Conservation (phyloP, 495 filamentous ascomycete species). For the Recurvomyces mirabilis region DNA sequence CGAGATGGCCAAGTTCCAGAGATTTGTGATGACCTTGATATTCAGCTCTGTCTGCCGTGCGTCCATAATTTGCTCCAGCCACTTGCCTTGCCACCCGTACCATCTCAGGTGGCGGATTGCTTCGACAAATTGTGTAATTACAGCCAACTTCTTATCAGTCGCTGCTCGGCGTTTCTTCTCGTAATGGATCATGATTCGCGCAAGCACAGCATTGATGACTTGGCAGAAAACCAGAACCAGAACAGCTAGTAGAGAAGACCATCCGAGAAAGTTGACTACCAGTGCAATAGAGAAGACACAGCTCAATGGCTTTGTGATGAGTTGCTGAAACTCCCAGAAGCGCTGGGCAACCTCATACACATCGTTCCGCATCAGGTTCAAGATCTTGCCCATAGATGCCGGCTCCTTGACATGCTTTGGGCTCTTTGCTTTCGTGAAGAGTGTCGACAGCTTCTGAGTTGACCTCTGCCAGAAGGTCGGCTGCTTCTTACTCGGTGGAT, state of each 20-base stretch:
- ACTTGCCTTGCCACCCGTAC: conserved; percentile 77
- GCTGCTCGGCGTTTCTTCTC: conserved; percentile 53
- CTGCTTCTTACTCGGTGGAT: conserved; percentile 5
- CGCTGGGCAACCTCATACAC: conserved; percentile 71
- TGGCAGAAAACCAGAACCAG: conserved; percentile 54
- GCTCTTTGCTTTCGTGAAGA: conserved; percentile 19
- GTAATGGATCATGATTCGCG: conserved; percentile 47
- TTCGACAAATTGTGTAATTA: conserved; percentile 68
- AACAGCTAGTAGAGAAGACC: conserved; percentile 65
- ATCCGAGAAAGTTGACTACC: conserved; percentile 65
- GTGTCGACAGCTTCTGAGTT: conserved; percentile 3
- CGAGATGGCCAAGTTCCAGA: conserved; percentile 48
- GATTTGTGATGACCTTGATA: conserved; percentile 49
- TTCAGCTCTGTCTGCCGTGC: conserved; percentile 56
- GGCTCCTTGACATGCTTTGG: conserved; percentile 37
- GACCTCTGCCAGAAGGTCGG: neutral
- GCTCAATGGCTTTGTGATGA: conserved; percentile 57
- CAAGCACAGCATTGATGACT: conserved; percentile 49
- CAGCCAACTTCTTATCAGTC: conserved; percentile 62
- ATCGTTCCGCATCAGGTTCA: conserved; percentile 66
- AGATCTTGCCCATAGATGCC: conserved; percentile 71
- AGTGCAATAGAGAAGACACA: conserved; percentile 55
- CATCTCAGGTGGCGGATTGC: conserved; percentile 75
- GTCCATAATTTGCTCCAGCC: conserved; percentile 62
- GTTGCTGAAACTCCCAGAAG: conserved; percentile 67